Evolutionary conservation across 768 basidiomycete genomes (phyloP), one percentile per base, ranked within the genome.

Genomic region (Boletus sp.): DNA sequence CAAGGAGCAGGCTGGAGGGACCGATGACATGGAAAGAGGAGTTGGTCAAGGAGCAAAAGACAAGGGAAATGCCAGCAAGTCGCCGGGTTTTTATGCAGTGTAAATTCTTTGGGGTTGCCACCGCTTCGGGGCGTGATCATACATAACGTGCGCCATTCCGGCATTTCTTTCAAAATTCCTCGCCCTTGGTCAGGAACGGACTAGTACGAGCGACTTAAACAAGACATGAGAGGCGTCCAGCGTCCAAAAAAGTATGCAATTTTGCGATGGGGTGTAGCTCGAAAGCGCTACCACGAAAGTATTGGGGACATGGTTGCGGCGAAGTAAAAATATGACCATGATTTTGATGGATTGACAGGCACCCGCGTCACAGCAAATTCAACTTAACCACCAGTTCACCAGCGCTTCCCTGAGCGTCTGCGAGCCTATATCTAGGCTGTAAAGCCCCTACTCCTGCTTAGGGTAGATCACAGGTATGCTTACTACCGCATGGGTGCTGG

Each of bases 31-130:
- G 61, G 24, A 44, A 5, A 20, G 28, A 40, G 40, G 35, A 56
- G 35, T 28, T 69, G 70, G 70, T 71, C 67, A 61, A 60, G 50
- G 60, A 57, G 40, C 51, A 62, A 68, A 42, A 59, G 60, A 61
- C 58, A 10, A 33, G 8, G 48, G 18, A 49, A 40, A 28, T 10
- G 35, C 3, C 28, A 20, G 28, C 52, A 35, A 50, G 33, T 18
- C 20, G 33, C 20, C 35, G 58, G 52, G 57, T 58, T 50, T 73
- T 72, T 67, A 69, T 67, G 61, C 40, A 20, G 32, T 24, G 60
- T 44, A 70, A 72, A 72, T 68, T 73, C 70, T 73, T 72, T 72
- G 71, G 71, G 71, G 72, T 68, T 68, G 56, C 63, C 60, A 57
- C 68, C 58, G 60, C 55, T 60, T 64, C 57, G 42, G 47, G 11